Percentiles rank a stretch among this genome's conserved stretches.
Evolutionary conservation across 2,329 filamentous ascomycete genomes (phyloP).

Genomic region (Paramyrothecium roridum): DNA sequence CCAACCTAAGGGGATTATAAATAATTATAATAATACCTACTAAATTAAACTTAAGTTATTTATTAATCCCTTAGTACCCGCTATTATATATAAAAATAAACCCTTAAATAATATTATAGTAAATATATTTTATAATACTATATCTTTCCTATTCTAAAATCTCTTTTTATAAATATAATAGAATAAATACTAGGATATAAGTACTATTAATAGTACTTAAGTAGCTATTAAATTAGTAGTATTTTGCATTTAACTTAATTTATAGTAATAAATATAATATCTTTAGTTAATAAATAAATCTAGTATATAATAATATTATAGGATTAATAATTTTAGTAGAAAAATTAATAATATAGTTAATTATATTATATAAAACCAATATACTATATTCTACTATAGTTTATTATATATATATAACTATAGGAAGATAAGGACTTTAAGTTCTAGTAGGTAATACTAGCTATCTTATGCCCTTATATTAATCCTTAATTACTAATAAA

Average conservation of each 20-base stretch:
- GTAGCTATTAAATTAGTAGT: too few relatives aligned
- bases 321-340: neutral
- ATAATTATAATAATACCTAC: neutral
- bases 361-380: neutral
- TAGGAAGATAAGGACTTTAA: neutral
- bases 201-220: too few relatives aligned
- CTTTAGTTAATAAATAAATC: too few relatives aligned
- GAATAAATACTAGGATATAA: neutral
- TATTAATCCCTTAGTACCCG: conserved; percentile 1
- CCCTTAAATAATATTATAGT: conserved; percentile 3
- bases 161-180: neutral
- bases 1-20: neutral
- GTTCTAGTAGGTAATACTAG: neutral
- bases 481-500: neutral
- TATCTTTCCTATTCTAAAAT: conserved; percentile 3
- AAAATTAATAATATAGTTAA: neutral
- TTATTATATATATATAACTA: conserved; percentile 1
- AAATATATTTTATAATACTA: conserved; percentile 3
- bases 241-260: too few relatives aligned
- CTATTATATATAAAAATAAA: conserved; percentile 2
- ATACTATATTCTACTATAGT: neutral
- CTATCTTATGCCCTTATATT: neutral
- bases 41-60: conserved; percentile 3
- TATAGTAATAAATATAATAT: too few relatives aligned
- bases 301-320: neutral